A percentile compares a stretch with the other conserved stretches of the same genome.
phyloP scores from a whole-genome alignment of 768 basidiomycete species.

The Tylopilus plumbeoviolaceoides region DNA sequence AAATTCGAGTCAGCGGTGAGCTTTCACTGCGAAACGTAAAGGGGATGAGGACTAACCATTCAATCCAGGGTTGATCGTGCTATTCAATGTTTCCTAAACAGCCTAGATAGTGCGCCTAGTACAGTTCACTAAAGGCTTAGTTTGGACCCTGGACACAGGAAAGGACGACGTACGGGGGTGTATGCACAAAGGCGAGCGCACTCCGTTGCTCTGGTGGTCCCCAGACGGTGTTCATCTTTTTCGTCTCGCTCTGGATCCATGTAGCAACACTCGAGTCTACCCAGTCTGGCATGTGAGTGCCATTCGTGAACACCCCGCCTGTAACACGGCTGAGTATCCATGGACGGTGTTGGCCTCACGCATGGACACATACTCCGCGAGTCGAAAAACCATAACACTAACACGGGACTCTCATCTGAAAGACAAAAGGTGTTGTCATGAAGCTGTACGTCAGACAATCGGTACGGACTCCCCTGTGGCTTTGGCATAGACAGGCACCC shows the following conservation, averaged over 20 bases:
- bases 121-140: background rate
- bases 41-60: conserved; percentile 30
- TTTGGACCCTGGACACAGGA: background rate
- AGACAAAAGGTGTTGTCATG: background rate
- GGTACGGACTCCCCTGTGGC: conserved; percentile 26
- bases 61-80: conserved; percentile 38
- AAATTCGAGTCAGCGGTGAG: conserved; percentile 20
- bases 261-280: conserved; percentile 58
- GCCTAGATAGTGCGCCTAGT: conserved; percentile 28
- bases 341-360: background rate
- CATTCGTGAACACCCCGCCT: conserved; percentile 50
- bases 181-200: conserved; percentile 70
- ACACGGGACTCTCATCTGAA: conserved; percentile 41
- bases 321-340: conserved; percentile 5
- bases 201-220: conserved; percentile 48
- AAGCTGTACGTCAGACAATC: background rate
- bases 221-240: conserved; percentile 54
- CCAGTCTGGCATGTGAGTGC: conserved; percentile 56
- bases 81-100: conserved; percentile 35
- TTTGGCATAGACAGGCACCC: conserved; percentile 62
- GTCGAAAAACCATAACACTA: conserved; percentile 75
- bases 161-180: conserved; percentile 53
- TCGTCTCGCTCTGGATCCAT: conserved; percentile 57
- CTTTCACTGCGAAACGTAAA: background rate
- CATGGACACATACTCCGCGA: conserved; percentile 47